Conservation (phyloP, 116 monocot species). For the Posidonia oceanica region DNA sequence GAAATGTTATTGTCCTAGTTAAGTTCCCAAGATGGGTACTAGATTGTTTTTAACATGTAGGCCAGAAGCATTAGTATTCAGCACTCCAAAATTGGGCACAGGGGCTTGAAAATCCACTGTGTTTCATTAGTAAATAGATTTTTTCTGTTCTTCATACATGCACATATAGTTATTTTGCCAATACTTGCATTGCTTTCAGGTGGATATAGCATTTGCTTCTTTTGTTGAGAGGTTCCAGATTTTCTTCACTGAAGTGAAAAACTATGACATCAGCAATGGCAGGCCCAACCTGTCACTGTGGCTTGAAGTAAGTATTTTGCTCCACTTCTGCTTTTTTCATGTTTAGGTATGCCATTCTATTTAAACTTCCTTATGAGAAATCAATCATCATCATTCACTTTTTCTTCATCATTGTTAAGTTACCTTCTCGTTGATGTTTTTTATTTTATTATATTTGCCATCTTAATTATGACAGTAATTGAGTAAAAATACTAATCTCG, state of each 20-base stretch:
- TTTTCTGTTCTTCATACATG: not conserved
- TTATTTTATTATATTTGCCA: no score
- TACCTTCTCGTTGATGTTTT: no score
- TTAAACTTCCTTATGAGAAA: no score
- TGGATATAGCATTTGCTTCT: slow-evolving; percentile 76
- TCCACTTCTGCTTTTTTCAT: not conserved
- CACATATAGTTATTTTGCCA: not conserved
- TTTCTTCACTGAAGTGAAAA: slow-evolving; percentile 34
- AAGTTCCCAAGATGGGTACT: no score
- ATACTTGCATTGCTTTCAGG: slow-evolving; percentile 20
- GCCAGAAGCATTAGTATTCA: no score
- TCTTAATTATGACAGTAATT: no score
- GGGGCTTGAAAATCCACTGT: not conserved
- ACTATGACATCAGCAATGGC: slow-evolving; percentile 66
- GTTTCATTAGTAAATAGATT: not conserved
- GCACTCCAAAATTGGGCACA: no score
- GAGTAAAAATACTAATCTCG: no score
- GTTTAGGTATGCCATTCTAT: not conserved
- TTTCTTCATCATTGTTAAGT: no score
- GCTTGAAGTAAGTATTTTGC: slow-evolving; percentile 44
- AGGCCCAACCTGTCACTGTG: slow-evolving; percentile 61
- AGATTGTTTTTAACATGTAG: no score
- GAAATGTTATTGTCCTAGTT: no score
- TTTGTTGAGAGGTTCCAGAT: slow-evolving; percentile 70
- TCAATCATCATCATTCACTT: not conserved